Conservation (phyloP, 2,329 filamentous ascomycete species). For the Claviceps sp. region DNA sequence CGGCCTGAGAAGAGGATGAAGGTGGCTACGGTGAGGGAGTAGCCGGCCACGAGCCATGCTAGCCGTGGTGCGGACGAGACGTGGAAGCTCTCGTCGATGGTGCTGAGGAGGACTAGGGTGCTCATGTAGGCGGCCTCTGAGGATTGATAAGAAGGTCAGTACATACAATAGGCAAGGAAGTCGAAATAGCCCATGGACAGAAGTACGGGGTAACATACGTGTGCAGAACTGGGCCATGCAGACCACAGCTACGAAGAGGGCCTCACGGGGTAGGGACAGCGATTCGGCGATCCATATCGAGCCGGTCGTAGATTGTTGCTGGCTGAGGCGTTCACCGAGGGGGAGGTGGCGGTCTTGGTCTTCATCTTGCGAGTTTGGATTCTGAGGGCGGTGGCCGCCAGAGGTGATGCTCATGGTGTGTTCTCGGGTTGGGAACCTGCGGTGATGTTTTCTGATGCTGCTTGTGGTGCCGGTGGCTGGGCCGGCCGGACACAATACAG, state of each 20-base stretch:
- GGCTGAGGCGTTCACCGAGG: background rate
- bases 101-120: slow-evolving; percentile 31
- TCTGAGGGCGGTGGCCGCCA: background rate
- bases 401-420: background rate
- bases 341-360: background rate
- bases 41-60: slow-evolving; percentile 45
- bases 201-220: slow-evolving; percentile 9
- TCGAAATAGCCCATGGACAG: too few relatives aligned
- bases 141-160: background rate
- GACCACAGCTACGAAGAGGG: slow-evolving; percentile 27
- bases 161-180: background rate
- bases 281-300: slow-evolving; percentile 12
- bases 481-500: too few relatives aligned
- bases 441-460: too few relatives aligned
- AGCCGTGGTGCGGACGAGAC: slow-evolving; percentile 29
- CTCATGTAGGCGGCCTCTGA: slow-evolving; percentile 21
- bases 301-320: slow-evolving; percentile 2
- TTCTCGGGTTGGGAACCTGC: background rate
- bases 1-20: slow-evolving; percentile 45
- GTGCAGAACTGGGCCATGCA: slow-evolving; percentile 32
- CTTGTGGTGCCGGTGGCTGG: too few relatives aligned
- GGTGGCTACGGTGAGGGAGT: slow-evolving; percentile 39
- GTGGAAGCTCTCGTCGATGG: slow-evolving; percentile 33
- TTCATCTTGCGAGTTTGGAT: background rate
- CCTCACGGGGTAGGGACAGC: slow-evolving; percentile 16